Conservation (phyloP, 768 basidiomycete genomes). For the Crassisporium funariophilum region DNA sequence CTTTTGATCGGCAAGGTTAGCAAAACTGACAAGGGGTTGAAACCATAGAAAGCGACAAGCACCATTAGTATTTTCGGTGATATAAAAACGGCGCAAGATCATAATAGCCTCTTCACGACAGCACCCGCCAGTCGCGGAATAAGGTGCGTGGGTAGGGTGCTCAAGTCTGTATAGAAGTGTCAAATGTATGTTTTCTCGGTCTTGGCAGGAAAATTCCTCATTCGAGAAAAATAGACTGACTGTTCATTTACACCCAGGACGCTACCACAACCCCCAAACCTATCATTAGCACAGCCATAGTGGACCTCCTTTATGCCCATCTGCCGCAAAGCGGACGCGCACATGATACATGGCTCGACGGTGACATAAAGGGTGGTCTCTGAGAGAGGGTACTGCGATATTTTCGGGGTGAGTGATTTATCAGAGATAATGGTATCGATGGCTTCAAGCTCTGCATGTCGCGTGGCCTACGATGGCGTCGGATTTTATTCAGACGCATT, state of each 20-base stretch:
- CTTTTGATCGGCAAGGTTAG: conserved; percentile 43
- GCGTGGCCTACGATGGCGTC: conserved; percentile 67
- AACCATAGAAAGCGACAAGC: conserved; percentile 10
- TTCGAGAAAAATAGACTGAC: conserved; percentile 41
- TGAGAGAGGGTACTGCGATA: conserved; percentile 62
- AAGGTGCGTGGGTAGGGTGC: conserved; percentile 76
- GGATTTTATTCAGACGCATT: conserved; percentile 1
- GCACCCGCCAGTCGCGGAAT: conserved; percentile 75
- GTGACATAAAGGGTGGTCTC: conserved; percentile 93
- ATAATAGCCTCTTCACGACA: conserved; percentile 84
- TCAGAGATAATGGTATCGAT: conserved; percentile 85
- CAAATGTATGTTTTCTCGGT: not conserved
- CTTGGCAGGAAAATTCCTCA: not conserved
- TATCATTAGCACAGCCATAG: conserved; percentile 93
- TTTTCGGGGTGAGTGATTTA: conserved; percentile 52
- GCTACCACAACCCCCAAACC: conserved; percentile 96
- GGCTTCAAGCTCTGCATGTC: conserved; percentile 97
- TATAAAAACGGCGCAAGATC: conserved; percentile 83
- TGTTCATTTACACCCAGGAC: conserved; percentile 83
- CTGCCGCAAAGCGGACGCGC: conserved; percentile 93
- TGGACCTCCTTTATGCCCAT: conserved; percentile 88
- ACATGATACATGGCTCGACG: conserved; percentile 99
- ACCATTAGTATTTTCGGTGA: conserved; percentile 95
- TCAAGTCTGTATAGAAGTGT: conserved; percentile 47
- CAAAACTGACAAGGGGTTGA: conserved; percentile 7